Percentiles rank a stretch among this genome's conserved stretches.
phyloP scores from a whole-genome alignment of 1,139 yeast species.

The Pichia sp. region DNA sequence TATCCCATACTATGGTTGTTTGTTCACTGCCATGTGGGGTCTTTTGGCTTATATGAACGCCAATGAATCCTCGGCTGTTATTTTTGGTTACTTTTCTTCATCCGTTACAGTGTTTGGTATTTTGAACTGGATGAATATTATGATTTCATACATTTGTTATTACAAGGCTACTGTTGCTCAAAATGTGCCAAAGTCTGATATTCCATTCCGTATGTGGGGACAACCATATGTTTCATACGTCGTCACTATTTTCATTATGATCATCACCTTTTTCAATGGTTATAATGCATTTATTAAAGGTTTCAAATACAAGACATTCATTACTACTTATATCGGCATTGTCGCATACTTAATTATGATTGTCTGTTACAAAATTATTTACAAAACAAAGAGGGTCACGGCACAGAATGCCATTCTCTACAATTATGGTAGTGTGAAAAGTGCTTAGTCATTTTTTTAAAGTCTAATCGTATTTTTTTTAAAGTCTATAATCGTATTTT shows the following conservation, averaged over 20 bases:
- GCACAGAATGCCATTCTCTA: constrained; percentile 47
- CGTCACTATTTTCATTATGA: constrained; percentile 23
- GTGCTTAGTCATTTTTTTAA: background rate
- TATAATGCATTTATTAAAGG: constrained; percentile 38
- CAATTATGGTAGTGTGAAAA: constrained; percentile 34
- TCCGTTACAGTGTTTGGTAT: constrained; percentile 28
- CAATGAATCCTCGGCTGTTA: constrained; percentile 17
- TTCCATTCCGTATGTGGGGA: constrained; percentile 21
- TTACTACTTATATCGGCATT: constrained; percentile 76
- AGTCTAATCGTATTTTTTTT: too few relatives aligned
- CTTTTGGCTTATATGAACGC: constrained; percentile 21
- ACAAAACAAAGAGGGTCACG: constrained; percentile 50
- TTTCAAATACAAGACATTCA: constrained; percentile 60
- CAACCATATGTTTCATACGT: constrained; percentile 32
- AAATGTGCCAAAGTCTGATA: constrained; percentile 17
- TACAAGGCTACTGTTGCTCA: constrained; percentile 44
- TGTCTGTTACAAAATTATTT: constrained; percentile 56
- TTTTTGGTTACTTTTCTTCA: constrained; percentile 26
- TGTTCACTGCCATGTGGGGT: constrained; percentile 30
- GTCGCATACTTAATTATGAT: constrained; percentile 59
- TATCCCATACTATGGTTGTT: constrained; percentile 12
- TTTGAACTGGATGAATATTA: constrained; percentile 42
- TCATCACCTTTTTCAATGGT: constrained; percentile 31
- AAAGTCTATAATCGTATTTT: too few relatives aligned
- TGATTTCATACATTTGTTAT: constrained; percentile 62